Percentiles rank a stretch among this genome's conserved stretches.
Evolutionary conservation across 805 yeast genomes (phyloP).

Genomic region (Wickerhamiella nectarea): DNA sequence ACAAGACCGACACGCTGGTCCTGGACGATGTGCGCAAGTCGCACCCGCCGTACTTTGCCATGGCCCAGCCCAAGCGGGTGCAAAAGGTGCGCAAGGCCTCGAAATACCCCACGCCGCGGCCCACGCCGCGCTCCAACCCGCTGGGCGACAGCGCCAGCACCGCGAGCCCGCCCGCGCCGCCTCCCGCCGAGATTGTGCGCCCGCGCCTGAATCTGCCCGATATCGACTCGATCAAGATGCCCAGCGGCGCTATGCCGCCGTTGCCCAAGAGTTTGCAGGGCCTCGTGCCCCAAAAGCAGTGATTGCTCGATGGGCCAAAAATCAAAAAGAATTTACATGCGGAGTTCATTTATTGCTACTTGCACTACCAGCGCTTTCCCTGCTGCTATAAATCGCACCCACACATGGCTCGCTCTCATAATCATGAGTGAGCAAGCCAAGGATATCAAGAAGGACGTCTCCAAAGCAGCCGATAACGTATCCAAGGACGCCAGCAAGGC

Average conservation of each 20-base stretch:
- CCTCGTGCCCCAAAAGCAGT: not conserved
- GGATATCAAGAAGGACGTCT: slow-evolving; percentile 1
- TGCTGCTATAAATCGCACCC: too few relatives aligned
- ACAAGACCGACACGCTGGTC: slow-evolving; percentile 22
- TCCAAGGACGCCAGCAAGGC: not conserved
- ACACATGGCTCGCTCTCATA: not conserved
- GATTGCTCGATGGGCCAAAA: too few relatives aligned
- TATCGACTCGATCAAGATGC: slow-evolving; percentile 10
- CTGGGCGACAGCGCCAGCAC: not conserved
- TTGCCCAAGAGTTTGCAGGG: slow-evolving; percentile 13
- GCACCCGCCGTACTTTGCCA: slow-evolving; percentile 15
- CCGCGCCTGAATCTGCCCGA: slow-evolving; percentile 12
- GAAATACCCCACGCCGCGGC: slow-evolving; percentile 1
- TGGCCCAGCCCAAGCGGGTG: slow-evolving; percentile 9
- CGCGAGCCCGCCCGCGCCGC: not conserved
- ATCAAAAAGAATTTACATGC: too few relatives aligned
- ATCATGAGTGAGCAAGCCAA: not conserved
- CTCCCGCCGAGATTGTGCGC: not conserved
- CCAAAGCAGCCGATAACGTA: slow-evolving; percentile 1
- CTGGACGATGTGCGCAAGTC: slow-evolving; percentile 18
- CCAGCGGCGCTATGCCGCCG: slow-evolving; percentile 15
- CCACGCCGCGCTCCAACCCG: not conserved
- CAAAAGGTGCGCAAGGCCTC: slow-evolving; percentile 13
- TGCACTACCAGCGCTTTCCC: too few relatives aligned
- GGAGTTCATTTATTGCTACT: too few relatives aligned